A percentile compares a stretch with the other conserved stretches of the same genome.
Evolutionary conservation across 1,284 basidiomycete species (phyloP).

Genomic region (Tranzscheliella williamsii): DNA sequence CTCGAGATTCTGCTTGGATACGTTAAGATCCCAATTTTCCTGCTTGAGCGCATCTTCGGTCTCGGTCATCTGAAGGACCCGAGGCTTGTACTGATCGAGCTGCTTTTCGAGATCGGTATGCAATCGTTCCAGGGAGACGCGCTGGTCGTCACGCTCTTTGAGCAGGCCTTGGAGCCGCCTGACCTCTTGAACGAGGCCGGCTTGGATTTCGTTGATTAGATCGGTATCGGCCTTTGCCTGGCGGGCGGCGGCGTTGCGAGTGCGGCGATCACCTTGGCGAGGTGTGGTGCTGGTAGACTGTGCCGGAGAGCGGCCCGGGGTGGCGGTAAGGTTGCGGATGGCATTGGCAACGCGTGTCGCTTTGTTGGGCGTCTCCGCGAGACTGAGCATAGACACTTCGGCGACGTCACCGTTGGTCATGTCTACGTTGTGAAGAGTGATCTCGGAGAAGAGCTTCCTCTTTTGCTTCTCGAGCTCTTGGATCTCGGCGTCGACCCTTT

Average conservation of each 20-base stretch:
- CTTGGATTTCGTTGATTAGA: slow-evolving; percentile 53
- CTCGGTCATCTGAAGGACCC: slow-evolving; percentile 48
- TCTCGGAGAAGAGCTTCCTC: slow-evolving; percentile 33
- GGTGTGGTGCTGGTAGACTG: slow-evolving; percentile 20
- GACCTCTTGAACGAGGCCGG: slow-evolving; percentile 48
- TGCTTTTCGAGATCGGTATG: slow-evolving; percentile 49
- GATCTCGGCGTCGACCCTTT: slow-evolving; percentile 44
- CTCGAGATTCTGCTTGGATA: slow-evolving; percentile 83
- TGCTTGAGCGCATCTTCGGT: slow-evolving; percentile 77
- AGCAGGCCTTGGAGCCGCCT: slow-evolving; percentile 46
- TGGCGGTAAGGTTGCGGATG: slow-evolving; percentile 31
- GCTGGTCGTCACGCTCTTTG: slow-evolving; percentile 46
- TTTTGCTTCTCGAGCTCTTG: slow-evolving; percentile 41
- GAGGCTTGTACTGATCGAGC: slow-evolving; percentile 49
- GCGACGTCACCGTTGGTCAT: slow-evolving; percentile 12
- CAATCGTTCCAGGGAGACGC: slow-evolving; percentile 27
- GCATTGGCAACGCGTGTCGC: slow-evolving; percentile 31
- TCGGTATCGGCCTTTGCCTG: slow-evolving; percentile 42
- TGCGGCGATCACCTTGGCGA: slow-evolving; percentile 39
- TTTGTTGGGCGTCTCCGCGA: slow-evolving; percentile 29
- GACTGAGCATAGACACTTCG: slow-evolving; percentile 7
- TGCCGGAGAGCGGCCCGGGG: slow-evolving; percentile 27
- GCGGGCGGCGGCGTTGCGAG: slow-evolving; percentile 48
- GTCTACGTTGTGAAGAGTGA: slow-evolving; percentile 26
- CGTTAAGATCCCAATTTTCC: slow-evolving; percentile 98